Base-by-base conservation (phyloP, 805 yeast genomes). In the Suhomyces sp. region DNA sequence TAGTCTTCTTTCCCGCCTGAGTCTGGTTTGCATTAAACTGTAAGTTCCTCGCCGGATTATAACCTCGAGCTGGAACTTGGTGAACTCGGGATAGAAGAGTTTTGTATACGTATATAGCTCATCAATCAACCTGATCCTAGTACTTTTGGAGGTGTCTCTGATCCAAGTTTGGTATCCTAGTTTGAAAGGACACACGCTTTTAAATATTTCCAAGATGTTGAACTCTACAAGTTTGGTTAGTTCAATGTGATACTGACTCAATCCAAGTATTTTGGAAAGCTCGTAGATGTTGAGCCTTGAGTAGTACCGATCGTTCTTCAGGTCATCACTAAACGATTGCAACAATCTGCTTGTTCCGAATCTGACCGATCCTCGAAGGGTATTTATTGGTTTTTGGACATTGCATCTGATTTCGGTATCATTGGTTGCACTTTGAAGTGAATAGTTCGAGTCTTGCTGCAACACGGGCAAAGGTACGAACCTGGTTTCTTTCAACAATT, bases 81-180 rank as follows among this genome's bases (percentile, higher is more conserved):
- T 69, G 60, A 86, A 83, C 52, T 76, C 77, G 5, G 76, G 73
- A 60, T 79, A 84, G 43, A 74, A 76, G 2, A 59, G 60, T 29
- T 71, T 72, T 6, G 86, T 82, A 51, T 77, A 71, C 6, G 61
- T 59, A 59, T 77, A 72, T 46, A 90, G 73, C 47, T 75, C 69
- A 22, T 74, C 73, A 22, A 87, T 69, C 43, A 84, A 68, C 4
- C 66, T 59, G 9, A 65, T 65, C 41, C 96, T 75, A 55, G 80
- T 79, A 4, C 66, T 69, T 48, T 75, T 78, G 1, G 80, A 75
- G 0, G 94, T 87, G 61, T 87, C 96, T 56, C 96, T 76, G 43
- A 88, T 84, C 96, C 97, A 90, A 0, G 96, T 87, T 60, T 82
- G 81, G 55, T 82, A 79, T 4, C 96, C 96, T 25, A 90, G 65